phyloP scores from a whole-genome alignment of 257 asterid species.

The Gentiana dahurica region DNA sequence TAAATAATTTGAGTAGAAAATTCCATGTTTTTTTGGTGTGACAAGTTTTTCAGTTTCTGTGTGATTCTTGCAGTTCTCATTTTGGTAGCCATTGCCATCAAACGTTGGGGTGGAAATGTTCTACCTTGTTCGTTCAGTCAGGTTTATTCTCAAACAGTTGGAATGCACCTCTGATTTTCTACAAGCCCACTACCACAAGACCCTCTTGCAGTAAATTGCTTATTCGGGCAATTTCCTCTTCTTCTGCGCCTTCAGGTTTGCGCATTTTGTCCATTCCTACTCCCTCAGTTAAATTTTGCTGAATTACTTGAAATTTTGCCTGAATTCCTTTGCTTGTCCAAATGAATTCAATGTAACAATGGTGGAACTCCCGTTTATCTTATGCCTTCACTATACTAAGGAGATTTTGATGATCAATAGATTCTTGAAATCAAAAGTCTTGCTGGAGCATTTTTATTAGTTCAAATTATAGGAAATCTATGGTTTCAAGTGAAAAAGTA shows the following conservation, averaged over 20 bases:
- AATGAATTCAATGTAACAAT: neutral
- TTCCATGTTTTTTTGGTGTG: neutral
- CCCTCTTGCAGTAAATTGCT: constrained; percentile 18
- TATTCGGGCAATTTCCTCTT: constrained; percentile 27
- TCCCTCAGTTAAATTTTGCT: neutral
- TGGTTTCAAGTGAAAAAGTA: too few relatives aligned
- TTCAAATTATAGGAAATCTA: neutral
- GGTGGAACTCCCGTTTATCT: neutral
- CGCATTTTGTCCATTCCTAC: constrained; percentile 22
- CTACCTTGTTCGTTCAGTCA: constrained; percentile 39
- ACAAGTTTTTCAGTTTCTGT: constrained; percentile 2
- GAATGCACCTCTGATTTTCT: constrained; percentile 11
- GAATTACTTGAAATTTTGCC: neutral
- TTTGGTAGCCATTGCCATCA: constrained; percentile 18
- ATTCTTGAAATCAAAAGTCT: neutral
- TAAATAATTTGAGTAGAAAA: neutral
- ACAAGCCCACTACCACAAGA: constrained; percentile 19
- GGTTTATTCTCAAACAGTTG: constrained; percentile 18
- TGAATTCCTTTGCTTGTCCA: neutral
- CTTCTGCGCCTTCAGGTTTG: constrained; percentile 17
- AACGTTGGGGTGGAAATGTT: constrained; percentile 38
- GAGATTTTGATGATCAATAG: neutral
- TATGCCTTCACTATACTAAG: neutral
- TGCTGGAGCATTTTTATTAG: neutral
- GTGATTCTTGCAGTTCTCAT: constrained; percentile 23